These are phyloP conservation scores for Pyrenula massariospora DNA, from an alignment of 495 filamentous ascomycete species.

Conservation along the genomic window DNA sequence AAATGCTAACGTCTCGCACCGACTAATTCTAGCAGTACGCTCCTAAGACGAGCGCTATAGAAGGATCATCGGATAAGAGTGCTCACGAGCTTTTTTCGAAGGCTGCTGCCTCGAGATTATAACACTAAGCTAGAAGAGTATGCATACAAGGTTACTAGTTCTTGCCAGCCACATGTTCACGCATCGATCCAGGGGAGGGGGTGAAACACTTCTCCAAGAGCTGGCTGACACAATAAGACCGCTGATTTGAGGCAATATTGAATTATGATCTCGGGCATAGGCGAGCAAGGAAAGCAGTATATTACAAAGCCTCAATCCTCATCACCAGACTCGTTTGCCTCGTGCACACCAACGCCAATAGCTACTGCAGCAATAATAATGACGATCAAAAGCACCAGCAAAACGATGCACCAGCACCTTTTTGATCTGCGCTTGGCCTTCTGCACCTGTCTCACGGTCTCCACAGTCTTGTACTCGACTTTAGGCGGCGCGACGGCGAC, in stretches of 20 bases:
- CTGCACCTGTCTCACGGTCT: neutral
- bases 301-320: neutral
- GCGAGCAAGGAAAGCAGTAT: neutral
- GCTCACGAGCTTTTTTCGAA: neutral
- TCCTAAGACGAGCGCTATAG: neutral
- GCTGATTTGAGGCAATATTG: neutral
- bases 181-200: neutral
- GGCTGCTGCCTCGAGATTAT: neutral
- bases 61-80: neutral
- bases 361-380: neutral
- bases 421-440: neutral
- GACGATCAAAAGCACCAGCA: neutral
- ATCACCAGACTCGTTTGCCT: neutral
- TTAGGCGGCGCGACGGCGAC: neutral
- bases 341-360: neutral
- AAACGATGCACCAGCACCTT: neutral
- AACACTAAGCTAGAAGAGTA: neutral
- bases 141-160: neutral
- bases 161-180: neutral
- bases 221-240: neutral
- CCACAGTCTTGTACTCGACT: neutral
- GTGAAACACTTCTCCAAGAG: neutral
- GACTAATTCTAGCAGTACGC: neutral
- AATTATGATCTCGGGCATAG: neutral
- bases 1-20: neutral